Evolutionary conservation across 192 early-diverging fungal species (phyloP).

Genomic region (Linnemannia exigua): DNA sequence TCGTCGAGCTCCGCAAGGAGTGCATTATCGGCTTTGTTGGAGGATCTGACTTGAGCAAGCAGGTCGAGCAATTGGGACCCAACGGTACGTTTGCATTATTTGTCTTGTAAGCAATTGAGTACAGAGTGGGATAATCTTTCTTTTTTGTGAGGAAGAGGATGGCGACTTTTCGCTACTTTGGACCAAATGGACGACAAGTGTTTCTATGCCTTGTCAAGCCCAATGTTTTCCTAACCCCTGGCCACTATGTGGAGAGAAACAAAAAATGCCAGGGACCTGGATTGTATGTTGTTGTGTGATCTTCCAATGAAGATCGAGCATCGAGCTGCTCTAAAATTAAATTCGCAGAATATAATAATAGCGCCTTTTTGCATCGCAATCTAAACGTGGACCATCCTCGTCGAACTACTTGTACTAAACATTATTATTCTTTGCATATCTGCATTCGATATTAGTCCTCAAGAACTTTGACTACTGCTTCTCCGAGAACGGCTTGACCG

Average conservation of each 20-base stretch:
- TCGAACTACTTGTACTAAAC: neutral
- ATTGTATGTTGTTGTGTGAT: neutral
- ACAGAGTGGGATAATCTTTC: neutral
- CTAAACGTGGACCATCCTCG: neutral
- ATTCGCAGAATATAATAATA: conserved; percentile 7
- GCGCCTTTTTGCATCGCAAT: conserved; percentile 7
- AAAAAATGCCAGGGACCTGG: neutral
- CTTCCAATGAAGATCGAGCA: neutral
- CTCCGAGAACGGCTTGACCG: conserved; percentile 97
- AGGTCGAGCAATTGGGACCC: conserved; percentile 94
- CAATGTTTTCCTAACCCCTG: neutral
- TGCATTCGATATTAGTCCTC: conserved; percentile 65
- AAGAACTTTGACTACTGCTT: conserved; percentile 96
- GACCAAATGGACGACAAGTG: conserved; percentile 14
- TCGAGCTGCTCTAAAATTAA: conserved; percentile 11
- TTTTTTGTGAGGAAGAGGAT: neutral
- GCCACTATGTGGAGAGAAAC: neutral
- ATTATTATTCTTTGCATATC: neutral
- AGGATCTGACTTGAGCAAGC: conserved; percentile 94
- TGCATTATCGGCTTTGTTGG: conserved; percentile 97
- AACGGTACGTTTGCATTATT: conserved; percentile 67
- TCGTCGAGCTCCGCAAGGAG: conserved; percentile 88
- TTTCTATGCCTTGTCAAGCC: neutral
- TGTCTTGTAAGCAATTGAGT: neutral
- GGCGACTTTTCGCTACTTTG: neutral